Evolutionary conservation across 805 yeast species (phyloP).

Genomic region (Candida silvicultrix): DNA sequence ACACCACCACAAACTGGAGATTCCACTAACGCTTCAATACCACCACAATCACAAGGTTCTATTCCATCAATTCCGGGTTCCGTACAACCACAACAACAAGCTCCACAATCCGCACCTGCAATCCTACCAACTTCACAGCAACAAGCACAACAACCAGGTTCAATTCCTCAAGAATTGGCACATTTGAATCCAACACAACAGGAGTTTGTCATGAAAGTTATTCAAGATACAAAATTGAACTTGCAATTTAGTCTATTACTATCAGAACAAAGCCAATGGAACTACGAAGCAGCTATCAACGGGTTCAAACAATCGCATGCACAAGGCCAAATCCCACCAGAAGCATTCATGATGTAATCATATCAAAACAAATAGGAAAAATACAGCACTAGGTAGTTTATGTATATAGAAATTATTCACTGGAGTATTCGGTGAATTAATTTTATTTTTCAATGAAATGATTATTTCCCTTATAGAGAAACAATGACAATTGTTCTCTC

Average conservation of each 20-base stretch:
- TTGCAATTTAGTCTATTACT: slow-evolving; percentile 78
- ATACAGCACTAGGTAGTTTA: no score
- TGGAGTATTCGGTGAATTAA: no score
- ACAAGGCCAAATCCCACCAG: slow-evolving; percentile 22
- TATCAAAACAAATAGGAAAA: no score
- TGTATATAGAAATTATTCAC: no score
- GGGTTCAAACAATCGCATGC: slow-evolving; percentile 61
- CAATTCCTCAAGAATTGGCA: slow-evolving; percentile 17
- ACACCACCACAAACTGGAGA: neutral
- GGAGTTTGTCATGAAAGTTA: slow-evolving; percentile 56
- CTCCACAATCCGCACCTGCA: neutral
- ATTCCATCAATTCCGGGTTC: neutral
- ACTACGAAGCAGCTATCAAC: slow-evolving; percentile 58
- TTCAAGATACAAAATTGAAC: slow-evolving; percentile 67
- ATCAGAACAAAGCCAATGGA: slow-evolving; percentile 85
- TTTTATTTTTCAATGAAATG: no score
- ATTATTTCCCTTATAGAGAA: no score
- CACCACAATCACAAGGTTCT: neutral
- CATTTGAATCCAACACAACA: slow-evolving; percentile 62
- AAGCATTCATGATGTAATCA: slow-evolving; percentile 13
- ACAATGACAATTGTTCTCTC: no score
- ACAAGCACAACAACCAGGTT: slow-evolving; percentile 3
- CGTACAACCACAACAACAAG: slow-evolving; percentile 6
- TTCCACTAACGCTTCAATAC: slow-evolving; percentile 4
- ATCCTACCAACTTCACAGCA: slow-evolving; percentile 3